Percentiles rank a stretch among this genome's conserved stretches.
These are phyloP conservation scores for Tilletia walkeri DNA, from an alignment of 1,284 basidiomycete species.

Conservation along the genomic window DNA sequence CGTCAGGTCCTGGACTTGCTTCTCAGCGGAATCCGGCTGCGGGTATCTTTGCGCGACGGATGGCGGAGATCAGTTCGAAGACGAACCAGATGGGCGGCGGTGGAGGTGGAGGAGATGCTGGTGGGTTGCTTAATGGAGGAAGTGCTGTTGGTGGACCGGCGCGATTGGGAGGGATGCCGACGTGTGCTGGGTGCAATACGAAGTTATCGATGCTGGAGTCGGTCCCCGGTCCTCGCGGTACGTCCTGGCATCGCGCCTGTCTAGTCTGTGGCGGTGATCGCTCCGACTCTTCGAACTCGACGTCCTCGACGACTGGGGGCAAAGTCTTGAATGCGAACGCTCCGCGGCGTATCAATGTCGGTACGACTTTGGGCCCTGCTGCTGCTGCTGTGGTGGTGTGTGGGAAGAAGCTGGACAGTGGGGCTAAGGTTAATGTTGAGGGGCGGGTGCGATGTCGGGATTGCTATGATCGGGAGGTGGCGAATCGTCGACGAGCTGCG, in stretches of 20 bases:
- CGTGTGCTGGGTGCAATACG: constrained; percentile 33
- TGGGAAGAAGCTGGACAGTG: constrained; percentile 37
- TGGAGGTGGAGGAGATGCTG: too few species aligned
- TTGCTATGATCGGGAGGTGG: constrained; percentile 33
- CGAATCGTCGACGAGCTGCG: background rate
- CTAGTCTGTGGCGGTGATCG: constrained; percentile 31
- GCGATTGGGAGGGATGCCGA: constrained; percentile 35
- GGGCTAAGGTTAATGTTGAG: constrained; percentile 36
- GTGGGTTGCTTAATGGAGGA: background rate
- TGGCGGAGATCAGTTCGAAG: background rate
- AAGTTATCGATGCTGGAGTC: constrained; percentile 37
- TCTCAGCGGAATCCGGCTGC: constrained; percentile 30
- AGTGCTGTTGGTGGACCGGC: background rate
- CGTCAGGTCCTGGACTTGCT: background rate
- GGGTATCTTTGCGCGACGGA: constrained; percentile 29
- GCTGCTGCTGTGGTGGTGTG: constrained; percentile 20
- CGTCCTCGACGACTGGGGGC: background rate
- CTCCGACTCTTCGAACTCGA: background rate
- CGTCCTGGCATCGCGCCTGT: constrained; percentile 37
- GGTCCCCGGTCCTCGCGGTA: constrained; percentile 35
- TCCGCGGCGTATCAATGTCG: background rate
- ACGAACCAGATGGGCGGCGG: too few species aligned
- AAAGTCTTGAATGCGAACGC: background rate
- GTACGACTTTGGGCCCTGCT: background rate
- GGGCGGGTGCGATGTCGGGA: constrained; percentile 42